Base-by-base conservation (phyloP, 2,329 filamentous ascomycete species). In the Paramyrothecium roridum region DNA sequence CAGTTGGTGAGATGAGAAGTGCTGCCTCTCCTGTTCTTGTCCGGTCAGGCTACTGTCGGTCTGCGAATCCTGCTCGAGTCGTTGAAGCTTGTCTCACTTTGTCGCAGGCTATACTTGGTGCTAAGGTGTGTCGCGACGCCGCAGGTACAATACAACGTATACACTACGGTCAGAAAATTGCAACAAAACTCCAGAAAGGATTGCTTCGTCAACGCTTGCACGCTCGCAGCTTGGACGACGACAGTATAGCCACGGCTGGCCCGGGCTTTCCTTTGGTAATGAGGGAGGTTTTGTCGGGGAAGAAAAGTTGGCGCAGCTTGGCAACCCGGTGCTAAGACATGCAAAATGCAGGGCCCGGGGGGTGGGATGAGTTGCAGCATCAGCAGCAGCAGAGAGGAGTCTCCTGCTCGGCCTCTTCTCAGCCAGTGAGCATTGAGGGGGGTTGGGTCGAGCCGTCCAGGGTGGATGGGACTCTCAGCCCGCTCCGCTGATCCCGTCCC, bases 391-490 rank as follows among this genome's bases (percentile, higher is more conserved):
- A 19, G n/a, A 19, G n/a, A 43, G n/a, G n/a, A 43, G 37, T 16
- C 37, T 13, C 16, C 37, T 16, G 7, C 12, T 16, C n/a, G 37
- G n/a, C 13, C 37, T 43, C 37, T 17, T 8, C 16, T 43, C 37
- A 43, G 37, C 37, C 37, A 43, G 37, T 43, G 37, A 43, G 37
- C 6, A 43, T 19, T 17, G 37, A 43, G 37, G 37, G 37, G n/a
- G 37, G 37, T 19, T 43, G 37, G 37, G 37, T 6, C 10, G 10
- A 30, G 26, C 26, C 26, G 26, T 30, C 26, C 26, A 8, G 37
- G 37, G 37, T 16, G 37, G 37, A 17, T 53, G 52, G 47, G 45
- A n/a, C 52, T 52, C 23, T 43, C 51, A 53, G 43, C 30, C 19
- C 19, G 34, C 56, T 48, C 53, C n/a, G 37, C 37, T 43, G 37